Evolutionary conservation across 306 rosid species (phyloP).

Genomic region (Inga oerstediana): DNA sequence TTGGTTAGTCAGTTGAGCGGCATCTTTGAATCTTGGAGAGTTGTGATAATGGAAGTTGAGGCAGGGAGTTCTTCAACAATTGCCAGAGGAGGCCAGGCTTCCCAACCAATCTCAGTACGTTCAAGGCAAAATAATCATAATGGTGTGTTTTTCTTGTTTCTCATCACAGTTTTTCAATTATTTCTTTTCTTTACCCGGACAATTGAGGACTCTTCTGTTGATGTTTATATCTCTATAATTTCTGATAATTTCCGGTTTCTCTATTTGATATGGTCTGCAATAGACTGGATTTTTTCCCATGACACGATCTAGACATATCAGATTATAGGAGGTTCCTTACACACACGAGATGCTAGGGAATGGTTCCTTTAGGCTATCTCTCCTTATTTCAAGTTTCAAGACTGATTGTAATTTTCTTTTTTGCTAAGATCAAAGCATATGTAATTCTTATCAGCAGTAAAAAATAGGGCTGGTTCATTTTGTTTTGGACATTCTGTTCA

Average conservation of each 20-base stretch:
- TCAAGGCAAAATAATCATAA: constrained; percentile 13
- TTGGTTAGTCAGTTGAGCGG: constrained; percentile 35
- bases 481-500: constrained; percentile 6
- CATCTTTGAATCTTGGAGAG: constrained; percentile 31
- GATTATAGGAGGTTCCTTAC: background rate
- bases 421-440: constrained; percentile 6
- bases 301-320: constrained; percentile 10
- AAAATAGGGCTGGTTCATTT: background rate
- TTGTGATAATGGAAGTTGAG: constrained; percentile 47
- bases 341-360: background rate
- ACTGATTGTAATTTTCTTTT: constrained; percentile 17
- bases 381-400: constrained; percentile 9
- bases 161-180: constrained; percentile 13
- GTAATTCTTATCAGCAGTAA: background rate
- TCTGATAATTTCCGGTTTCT: constrained; percentile 7
- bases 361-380: background rate
- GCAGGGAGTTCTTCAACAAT: constrained; percentile 41
- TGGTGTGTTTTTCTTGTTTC: constrained; percentile 39
- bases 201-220: background rate
- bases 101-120: constrained; percentile 18
- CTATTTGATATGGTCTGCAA: constrained; percentile 5
- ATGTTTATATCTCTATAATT: constrained; percentile 8
- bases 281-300: background rate
- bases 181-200: constrained; percentile 24
- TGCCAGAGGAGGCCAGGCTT: constrained; percentile 19